Evolutionary conservation across 352 stramenopile species (phyloP).

Genomic region (Globisporangium paddicum): DNA sequence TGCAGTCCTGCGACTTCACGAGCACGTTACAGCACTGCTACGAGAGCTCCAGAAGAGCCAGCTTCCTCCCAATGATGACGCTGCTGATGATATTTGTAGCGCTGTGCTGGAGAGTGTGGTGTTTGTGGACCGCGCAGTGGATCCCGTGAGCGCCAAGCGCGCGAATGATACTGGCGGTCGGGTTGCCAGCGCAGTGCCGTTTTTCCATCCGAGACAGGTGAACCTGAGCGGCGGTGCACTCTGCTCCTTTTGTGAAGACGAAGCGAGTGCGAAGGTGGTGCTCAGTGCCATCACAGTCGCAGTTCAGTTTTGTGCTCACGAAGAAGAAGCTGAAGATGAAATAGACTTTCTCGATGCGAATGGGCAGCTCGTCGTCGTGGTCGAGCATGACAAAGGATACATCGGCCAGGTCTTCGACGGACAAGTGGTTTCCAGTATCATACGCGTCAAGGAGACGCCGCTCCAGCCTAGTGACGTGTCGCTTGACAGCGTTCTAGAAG

Average conservation of each 20-base stretch:
- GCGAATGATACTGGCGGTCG: not conserved
- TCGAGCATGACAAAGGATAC: slow-evolving; percentile 16
- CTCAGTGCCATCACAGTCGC: slow-evolving; percentile 6
- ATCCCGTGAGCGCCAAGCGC: not conserved
- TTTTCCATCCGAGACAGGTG: slow-evolving; percentile 5
- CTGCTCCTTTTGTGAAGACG: not conserved
- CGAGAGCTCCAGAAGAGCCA: not conserved
- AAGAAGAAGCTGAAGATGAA: not conserved
- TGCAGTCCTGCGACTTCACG: slow-evolving; percentile 9
- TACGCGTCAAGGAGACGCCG: not conserved
- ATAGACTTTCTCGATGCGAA: not conserved
- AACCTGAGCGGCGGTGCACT: slow-evolving; percentile 7
- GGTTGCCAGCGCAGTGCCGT: slow-evolving; percentile 3
- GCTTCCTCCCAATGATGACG: not conserved
- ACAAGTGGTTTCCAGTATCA: not conserved
- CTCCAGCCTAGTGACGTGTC: not conserved
- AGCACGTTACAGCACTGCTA: slow-evolving; percentile 1
- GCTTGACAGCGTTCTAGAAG: slow-evolving; percentile 13
- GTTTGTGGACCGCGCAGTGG: slow-evolving; percentile 2
- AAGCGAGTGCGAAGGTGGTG: slow-evolving; percentile 5
- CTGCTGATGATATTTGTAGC: not conserved
- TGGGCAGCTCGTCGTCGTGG: not conserved
- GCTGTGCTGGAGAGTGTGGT: slow-evolving; percentile 11
- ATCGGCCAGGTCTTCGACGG: slow-evolving; percentile 1
- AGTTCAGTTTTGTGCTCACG: slow-evolving; percentile 1